These are phyloP conservation scores for Ceratobasidium sp. DNA, from an alignment of 1,284 basidiomycete species.

Conservation along the genomic window DNA sequence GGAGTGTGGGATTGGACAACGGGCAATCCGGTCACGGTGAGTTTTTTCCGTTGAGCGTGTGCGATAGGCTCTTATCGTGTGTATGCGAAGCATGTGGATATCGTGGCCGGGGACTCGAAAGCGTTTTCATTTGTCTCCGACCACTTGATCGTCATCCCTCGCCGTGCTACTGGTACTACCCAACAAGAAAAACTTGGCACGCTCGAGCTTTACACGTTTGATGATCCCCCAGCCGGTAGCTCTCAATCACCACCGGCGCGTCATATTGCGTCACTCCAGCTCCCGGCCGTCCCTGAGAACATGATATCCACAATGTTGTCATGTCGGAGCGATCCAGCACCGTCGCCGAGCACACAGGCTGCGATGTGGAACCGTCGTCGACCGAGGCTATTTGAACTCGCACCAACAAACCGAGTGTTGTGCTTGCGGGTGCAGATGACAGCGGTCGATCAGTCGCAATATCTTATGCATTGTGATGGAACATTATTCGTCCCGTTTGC, in stretches of 20 bases:
- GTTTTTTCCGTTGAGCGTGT: background rate
- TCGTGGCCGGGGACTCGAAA: background rate
- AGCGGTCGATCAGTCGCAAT: background rate
- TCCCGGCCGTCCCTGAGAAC: background rate
- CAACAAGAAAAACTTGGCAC: background rate
- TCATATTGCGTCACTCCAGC: conserved; percentile 8
- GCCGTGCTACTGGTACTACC: background rate
- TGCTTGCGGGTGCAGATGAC: conserved; percentile 8
- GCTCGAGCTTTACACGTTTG: conserved; percentile 10
- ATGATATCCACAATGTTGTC: background rate
- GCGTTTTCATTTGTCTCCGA: conserved; percentile 32
- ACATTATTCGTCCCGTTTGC: conserved; percentile 7
- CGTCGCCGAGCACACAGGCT: background rate
- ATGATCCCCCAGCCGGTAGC: background rate
- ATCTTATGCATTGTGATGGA: background rate
- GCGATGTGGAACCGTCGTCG: background rate
- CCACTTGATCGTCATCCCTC: conserved; percentile 1
- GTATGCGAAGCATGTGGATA: background rate
- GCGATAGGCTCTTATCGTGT: background rate
- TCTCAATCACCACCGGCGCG: background rate
- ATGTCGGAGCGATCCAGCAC: conserved; percentile 5
- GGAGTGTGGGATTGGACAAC: conserved; percentile 36
- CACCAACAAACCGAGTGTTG: conserved; percentile 7
- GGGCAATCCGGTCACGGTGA: conserved; percentile 19
- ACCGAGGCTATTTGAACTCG: conserved; percentile 15